These are phyloP conservation scores for Podaxis sp. DNA, from an alignment of 768 basidiomycete genomes.

Conservation along the genomic window DNA sequence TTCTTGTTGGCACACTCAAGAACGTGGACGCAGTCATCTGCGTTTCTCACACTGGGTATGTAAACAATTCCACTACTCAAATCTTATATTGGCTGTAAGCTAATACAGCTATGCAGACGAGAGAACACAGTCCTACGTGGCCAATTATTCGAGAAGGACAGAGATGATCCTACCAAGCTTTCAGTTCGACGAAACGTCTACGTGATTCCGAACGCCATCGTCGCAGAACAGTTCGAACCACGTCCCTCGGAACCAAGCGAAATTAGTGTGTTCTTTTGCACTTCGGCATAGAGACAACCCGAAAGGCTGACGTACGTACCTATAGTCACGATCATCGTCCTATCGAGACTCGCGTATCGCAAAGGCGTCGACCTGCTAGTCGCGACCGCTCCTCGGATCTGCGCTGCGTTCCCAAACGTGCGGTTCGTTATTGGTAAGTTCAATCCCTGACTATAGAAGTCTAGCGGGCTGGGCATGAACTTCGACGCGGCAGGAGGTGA, in stretches of 20 bases:
- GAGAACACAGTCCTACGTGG: slow-evolving; percentile 95
- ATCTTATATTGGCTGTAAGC: slow-evolving; percentile 1
- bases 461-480: neutral
- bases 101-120: slow-evolving; percentile 54
- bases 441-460: neutral
- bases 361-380: slow-evolving; percentile 97
- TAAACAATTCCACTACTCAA: neutral
- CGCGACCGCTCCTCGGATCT: slow-evolving; percentile 88
- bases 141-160: slow-evolving; percentile 59
- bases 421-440: slow-evolving; percentile 80
- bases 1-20: slow-evolving; percentile 80
- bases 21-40: slow-evolving; percentile 96
- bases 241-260: slow-evolving; percentile 45
- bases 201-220: slow-evolving; percentile 92
- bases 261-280: slow-evolving; percentile 46
- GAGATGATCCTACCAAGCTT: slow-evolving; percentile 42
- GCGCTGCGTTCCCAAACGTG: slow-evolving; percentile 81
- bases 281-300: neutral
- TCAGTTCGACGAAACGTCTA: slow-evolving; percentile 64
- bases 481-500: slow-evolving; percentile 66
- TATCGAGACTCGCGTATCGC: slow-evolving; percentile 90
- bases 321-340: slow-evolving; percentile 88
- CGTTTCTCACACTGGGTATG: slow-evolving; percentile 94
- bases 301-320: slow-evolving; percentile 5
- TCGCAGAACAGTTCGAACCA: slow-evolving; percentile 85